Base-by-base conservation (phyloP, 208 protist genomes). In the Phytomonas serpens region DNA sequence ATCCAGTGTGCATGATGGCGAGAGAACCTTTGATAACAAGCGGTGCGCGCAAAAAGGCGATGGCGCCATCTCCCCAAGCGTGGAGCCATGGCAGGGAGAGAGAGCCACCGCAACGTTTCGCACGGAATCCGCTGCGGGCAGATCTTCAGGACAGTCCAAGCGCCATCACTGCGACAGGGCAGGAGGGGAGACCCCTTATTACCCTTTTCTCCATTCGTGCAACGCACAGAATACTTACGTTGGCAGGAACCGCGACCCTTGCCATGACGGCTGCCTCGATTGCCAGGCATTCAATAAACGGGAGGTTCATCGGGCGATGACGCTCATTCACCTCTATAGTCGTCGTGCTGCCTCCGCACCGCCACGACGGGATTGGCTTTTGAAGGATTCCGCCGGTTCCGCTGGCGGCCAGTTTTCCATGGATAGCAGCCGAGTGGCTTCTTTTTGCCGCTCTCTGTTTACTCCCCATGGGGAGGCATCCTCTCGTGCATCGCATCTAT, bases 281-380 rank as follows among this genome's bases (percentile, higher is more conserved):
- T 10, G 40, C 16, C 7, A 47, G 40, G 40, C 7, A 3, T 47
- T 72, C 11, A 68, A 66, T 7, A 67, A 74, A 19, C 32, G 66
- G 61, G 67, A 78, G 68, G 67, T 61, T 34, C 31, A 63, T 14
- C 64, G 61, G 11, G 78, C 78, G 13, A 70, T 71, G 32, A 64
- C 68, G 13, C 74, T 85, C 11, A 65, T 82, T 33, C 40, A 31
- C n/a, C 71, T 82, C 3, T 85, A 77, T 47, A 69, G 74, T 6
- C 73, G 70, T 0, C 81, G 81, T 29, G 71, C 81, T 29, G 75
- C 77, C 37, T 85, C 81, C 4, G 69, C 66, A 32, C 81, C 81
- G 5, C 68, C 71, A 30, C 77, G 75, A 23, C 72, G 65, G 33
- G 68, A 68, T 32, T 72, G 63, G 6, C 73, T 68, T 16, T 11